phyloP scores from a whole-genome alignment of 169 alveolate species.

The Cystoisospora suis region DNA sequence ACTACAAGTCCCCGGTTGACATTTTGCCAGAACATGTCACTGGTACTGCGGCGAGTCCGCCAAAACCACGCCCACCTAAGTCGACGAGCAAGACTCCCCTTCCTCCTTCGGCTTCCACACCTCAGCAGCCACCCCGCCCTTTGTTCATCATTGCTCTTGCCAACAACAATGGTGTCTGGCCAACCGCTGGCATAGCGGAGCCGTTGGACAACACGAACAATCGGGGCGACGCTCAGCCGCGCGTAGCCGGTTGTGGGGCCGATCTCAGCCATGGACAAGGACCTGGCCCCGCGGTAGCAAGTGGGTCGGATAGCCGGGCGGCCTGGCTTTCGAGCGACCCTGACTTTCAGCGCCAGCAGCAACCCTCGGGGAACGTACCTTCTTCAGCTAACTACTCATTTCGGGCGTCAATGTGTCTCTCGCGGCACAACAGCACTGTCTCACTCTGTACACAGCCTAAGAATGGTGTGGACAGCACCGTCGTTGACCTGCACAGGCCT shows the following conservation, averaged over 20 bases:
- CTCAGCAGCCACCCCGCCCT: slow-evolving; percentile 17
- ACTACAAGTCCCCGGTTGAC: slow-evolving; percentile 10
- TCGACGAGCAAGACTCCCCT: neutral
- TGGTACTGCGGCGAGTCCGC: neutral
- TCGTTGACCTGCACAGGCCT: neutral
- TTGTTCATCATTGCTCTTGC: slow-evolving; percentile 15
- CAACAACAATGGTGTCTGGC: neutral
- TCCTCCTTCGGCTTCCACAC: slow-evolving; percentile 4
- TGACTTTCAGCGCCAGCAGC: neutral
- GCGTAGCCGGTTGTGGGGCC: neutral
- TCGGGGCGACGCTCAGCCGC: neutral
- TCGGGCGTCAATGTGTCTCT: slow-evolving; percentile 28
- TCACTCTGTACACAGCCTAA: slow-evolving; percentile 4
- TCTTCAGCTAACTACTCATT: neutral
- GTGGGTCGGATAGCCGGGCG: neutral
- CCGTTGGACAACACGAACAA: neutral
- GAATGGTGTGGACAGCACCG: neutral
- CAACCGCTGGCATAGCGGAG: neutral
- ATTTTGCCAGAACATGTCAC: neutral
- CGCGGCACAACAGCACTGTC: slow-evolving; percentile 21
- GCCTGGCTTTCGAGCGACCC: neutral
- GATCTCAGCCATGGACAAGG: neutral
- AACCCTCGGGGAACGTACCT: neutral
- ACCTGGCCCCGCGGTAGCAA: neutral
- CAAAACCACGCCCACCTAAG: neutral